These are phyloP conservation scores for Nothophoma quercina DNA, from an alignment of 2,329 filamentous ascomycete genomes.

Conservation along the genomic window DNA sequence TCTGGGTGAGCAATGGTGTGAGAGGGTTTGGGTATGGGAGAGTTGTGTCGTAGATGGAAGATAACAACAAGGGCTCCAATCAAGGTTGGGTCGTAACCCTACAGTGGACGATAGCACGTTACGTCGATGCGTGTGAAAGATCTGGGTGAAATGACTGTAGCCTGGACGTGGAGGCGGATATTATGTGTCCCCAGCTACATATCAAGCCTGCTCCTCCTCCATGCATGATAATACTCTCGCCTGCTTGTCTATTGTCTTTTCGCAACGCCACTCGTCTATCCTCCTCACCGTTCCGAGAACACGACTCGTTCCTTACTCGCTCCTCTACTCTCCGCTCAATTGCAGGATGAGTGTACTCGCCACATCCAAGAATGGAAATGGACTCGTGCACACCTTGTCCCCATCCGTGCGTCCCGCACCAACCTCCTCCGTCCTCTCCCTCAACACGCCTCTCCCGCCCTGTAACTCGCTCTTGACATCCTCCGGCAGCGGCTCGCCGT, in stretches of 20 bases:
- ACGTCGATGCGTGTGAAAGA: no score
- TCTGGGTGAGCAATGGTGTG: slow-evolving; percentile 90
- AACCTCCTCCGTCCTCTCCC: slow-evolving; percentile 52
- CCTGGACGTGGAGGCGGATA: background rate
- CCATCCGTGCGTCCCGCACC: slow-evolving; percentile 65
- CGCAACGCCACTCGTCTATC: no score
- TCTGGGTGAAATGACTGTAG: background rate
- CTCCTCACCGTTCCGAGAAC: background rate
- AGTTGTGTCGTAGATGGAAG: slow-evolving; percentile 31
- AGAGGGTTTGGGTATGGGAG: slow-evolving; percentile 69
- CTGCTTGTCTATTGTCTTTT: no score
- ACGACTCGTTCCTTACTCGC: background rate
- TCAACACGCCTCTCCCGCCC: slow-evolving; percentile 46
- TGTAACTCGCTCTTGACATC: slow-evolving; percentile 37
- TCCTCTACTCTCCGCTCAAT: slow-evolving; percentile 58
- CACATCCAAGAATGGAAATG: slow-evolving; percentile 95
- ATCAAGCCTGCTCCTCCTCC: background rate
- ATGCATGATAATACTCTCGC: no score
- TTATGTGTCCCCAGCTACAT: background rate
- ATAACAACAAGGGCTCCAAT: no score
- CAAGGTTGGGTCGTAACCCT: no score
- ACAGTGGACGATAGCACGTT: no score
- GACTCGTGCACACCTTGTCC: slow-evolving; percentile 93
- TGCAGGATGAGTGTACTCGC: slow-evolving; percentile 92
- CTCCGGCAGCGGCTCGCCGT: slow-evolving; percentile 43